Conservation (phyloP, 2,329 filamentous ascomycete species). For the Tolypocladium inflatum region DNA sequence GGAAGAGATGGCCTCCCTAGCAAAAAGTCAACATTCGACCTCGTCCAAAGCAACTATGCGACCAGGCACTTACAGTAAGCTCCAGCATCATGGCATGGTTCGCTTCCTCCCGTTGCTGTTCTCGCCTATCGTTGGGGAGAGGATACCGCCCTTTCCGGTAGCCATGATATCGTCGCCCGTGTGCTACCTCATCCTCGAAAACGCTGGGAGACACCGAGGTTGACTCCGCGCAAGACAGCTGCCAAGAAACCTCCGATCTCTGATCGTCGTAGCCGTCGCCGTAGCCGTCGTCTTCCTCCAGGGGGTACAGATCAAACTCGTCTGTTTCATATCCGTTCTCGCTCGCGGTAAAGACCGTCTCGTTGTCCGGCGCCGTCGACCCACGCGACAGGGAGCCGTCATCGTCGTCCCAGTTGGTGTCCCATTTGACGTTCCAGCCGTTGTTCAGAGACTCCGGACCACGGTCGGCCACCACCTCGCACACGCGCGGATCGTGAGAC, state of each 20-base stretch:
- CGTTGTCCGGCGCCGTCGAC: conserved; percentile 16
- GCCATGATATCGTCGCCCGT: conserved; percentile 31
- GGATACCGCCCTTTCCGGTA: conserved; percentile 34
- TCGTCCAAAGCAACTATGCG: background rate
- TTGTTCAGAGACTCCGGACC: background rate
- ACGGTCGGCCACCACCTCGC: background rate
- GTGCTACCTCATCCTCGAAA: conserved; percentile 21
- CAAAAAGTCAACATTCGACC: background rate
- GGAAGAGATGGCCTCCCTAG: conserved; percentile 28
- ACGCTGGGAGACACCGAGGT: conserved; percentile 23
- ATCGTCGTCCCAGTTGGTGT: conserved; percentile 9
- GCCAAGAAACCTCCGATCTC: conserved; percentile 16
- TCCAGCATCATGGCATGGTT: conserved; percentile 37
- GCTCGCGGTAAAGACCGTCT: conserved; percentile 11
- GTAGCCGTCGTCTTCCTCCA: conserved; percentile 10
- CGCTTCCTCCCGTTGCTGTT: conserved; percentile 35
- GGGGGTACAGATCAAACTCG: conserved; percentile 17
- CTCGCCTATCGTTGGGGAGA: conserved; percentile 34
- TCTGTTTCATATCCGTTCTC: conserved; percentile 15
- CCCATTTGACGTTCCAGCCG: background rate
- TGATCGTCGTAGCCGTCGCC: conserved; percentile 5
- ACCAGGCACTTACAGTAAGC: conserved; percentile 20
- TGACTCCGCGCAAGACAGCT: conserved; percentile 17
- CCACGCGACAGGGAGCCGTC: conserved; percentile 18
- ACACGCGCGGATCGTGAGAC: conserved; percentile 4